Conservation (phyloP, 768 basidiomycete species). For the Chiua virens region DNA sequence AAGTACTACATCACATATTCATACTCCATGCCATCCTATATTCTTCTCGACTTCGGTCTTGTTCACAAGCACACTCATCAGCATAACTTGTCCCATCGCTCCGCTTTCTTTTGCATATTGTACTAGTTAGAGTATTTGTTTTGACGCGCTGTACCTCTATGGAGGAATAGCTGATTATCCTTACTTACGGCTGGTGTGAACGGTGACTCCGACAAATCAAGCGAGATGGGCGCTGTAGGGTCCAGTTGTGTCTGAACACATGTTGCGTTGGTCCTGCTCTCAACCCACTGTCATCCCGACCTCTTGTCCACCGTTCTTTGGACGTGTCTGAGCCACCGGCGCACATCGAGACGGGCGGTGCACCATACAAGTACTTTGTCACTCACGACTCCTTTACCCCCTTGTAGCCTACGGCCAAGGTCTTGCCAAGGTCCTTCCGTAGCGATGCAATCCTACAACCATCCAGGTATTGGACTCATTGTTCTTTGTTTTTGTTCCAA, state of each 20-base stretch:
- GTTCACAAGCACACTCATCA: slow-evolving; percentile 30
- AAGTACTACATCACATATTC: slow-evolving; percentile 30
- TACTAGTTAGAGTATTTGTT: slow-evolving; percentile 44
- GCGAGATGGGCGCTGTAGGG: slow-evolving; percentile 27
- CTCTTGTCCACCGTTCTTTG: background rate
- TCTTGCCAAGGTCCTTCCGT: background rate
- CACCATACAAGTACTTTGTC: slow-evolving; percentile 2
- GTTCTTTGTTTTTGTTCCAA: background rate
- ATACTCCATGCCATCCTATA: slow-evolving; percentile 34
- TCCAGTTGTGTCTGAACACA: background rate
- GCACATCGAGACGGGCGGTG: background rate
- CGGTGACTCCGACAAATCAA: slow-evolving; percentile 4
- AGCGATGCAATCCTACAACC: slow-evolving; percentile 33
- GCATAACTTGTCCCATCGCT: slow-evolving; percentile 22
- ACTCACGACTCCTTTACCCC: background rate
- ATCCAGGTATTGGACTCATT: slow-evolving; percentile 21
- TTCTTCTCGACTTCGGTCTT: slow-evolving; percentile 20
- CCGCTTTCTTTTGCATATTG: slow-evolving; percentile 38
- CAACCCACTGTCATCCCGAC: background rate
- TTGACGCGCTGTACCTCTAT: slow-evolving; percentile 17
- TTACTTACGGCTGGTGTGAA: background rate
- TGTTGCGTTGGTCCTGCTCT: background rate
- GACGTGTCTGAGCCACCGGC: too few species aligned
- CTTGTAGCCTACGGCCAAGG: background rate
- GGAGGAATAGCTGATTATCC: slow-evolving; percentile 2